A percentile compares a stretch with the other conserved stretches of the same genome.
These are phyloP conservation scores for Candida mattraensis DNA, from an alignment of 805 yeast species.

Conservation along the genomic window DNA sequence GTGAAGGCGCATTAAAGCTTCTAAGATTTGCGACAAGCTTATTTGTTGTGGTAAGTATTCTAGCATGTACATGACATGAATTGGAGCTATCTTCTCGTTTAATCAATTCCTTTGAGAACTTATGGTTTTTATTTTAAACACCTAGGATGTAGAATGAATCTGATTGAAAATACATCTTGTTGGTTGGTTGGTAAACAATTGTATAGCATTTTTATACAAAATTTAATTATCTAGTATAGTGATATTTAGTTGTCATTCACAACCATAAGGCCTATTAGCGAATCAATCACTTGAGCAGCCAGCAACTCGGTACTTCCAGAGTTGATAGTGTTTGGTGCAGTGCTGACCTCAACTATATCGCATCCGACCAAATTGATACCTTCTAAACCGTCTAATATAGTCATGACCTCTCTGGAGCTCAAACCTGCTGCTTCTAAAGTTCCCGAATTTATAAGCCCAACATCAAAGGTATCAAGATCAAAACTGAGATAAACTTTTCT, in stretches of 20 bases:
- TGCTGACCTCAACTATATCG: conserved; percentile 68
- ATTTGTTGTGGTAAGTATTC: no score
- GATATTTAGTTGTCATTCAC: conserved; percentile 19
- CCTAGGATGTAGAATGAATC: no score
- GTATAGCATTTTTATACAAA: no score
- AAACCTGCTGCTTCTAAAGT: conserved; percentile 79
- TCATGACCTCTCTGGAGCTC: conserved; percentile 54
- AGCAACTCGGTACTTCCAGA: conserved; percentile 62
- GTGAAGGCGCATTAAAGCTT: no score
- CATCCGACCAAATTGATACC: conserved; percentile 68
- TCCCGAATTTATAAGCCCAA: conserved; percentile 77
- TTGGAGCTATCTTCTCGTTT: no score
- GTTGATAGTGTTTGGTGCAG: conserved; percentile 63
- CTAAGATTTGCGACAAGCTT: no score
- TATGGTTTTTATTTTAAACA: no score
- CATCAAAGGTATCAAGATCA: conserved; percentile 68
- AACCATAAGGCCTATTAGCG: conserved; percentile 46
- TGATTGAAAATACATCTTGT: no score
- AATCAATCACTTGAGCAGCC: conserved; percentile 63
- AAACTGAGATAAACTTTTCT: conserved; percentile 46
- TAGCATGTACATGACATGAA: no score
- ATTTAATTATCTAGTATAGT: no score
- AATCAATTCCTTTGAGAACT: no score
- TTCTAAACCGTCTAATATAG: conserved; percentile 52
- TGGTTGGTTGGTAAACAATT: no score